Conservation (phyloP, 805 yeast genomes). For the Teunomyces aglyptinius region DNA sequence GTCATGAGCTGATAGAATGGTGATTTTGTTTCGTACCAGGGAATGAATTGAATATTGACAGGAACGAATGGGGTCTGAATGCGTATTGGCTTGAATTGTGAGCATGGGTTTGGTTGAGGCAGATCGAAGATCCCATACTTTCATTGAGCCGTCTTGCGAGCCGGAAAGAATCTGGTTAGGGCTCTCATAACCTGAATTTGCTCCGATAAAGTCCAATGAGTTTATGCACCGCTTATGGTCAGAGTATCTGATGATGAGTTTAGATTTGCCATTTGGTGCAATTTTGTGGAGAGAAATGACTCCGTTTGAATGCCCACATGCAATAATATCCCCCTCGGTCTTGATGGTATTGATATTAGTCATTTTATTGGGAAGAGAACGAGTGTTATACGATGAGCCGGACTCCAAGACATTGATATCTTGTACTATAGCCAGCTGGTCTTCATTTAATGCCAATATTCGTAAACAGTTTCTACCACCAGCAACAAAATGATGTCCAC, state of each 20-base stretch:
- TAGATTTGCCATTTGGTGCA: constrained; percentile 31
- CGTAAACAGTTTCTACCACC: constrained; percentile 44
- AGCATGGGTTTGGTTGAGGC: constrained; percentile 45
- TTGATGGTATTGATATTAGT: constrained; percentile 41
- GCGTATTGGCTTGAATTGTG: constrained; percentile 49
- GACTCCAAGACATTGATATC: constrained; percentile 35
- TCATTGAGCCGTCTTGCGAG: constrained; percentile 77
- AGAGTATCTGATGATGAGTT: constrained; percentile 25
- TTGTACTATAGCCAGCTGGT: constrained; percentile 30
- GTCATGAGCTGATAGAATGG: constrained; percentile 79
- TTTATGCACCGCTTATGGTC: constrained; percentile 44
- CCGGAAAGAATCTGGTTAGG: constrained; percentile 45
- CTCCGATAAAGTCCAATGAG: constrained; percentile 36
- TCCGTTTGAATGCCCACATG: constrained; percentile 42
- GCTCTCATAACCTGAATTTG: constrained; percentile 10
- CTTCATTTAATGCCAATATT: constrained; percentile 29
- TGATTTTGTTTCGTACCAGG: constrained; percentile 35
- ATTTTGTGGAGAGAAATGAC: constrained; percentile 31
- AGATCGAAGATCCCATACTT: constrained; percentile 69
- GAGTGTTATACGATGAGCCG: constrained; percentile 8
- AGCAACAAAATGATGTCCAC: constrained; percentile 33
- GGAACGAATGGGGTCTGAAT: constrained; percentile 67
- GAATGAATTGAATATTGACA: constrained; percentile 55
- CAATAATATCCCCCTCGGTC: constrained; percentile 30
- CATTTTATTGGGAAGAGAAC: constrained; percentile 17